Evolutionary conservation across 768 basidiomycete genomes (phyloP).

Genomic region (Termitomyces sp.): DNA sequence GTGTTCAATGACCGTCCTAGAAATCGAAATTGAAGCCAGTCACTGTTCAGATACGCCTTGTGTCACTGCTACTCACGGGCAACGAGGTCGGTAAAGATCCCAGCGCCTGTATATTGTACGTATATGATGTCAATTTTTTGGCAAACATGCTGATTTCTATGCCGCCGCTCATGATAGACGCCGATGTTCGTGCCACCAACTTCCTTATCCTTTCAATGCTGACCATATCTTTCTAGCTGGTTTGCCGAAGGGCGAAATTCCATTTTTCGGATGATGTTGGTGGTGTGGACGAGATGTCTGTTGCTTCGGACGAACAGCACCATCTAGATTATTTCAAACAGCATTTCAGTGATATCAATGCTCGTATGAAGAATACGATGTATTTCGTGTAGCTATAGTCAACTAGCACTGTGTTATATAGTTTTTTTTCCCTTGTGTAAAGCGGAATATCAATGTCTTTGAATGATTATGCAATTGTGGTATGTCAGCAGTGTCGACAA

Average conservation of each 20-base stretch:
- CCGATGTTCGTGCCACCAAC: constrained; percentile 46
- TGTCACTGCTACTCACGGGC: constrained; percentile 69
- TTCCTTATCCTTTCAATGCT: neutral
- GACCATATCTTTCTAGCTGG: constrained; percentile 31
- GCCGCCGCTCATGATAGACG: constrained; percentile 33
- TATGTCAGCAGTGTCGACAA: neutral
- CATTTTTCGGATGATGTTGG: constrained; percentile 38
- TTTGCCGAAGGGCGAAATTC: constrained; percentile 48
- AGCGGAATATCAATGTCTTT: neutral
- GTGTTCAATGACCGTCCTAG: constrained; percentile 23
- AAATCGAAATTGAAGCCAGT: neutral
- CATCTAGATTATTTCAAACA: constrained; percentile 26
- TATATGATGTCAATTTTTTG: neutral
- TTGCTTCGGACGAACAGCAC: constrained; percentile 22
- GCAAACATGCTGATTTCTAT: neutral
- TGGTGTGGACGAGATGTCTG: constrained; percentile 30
- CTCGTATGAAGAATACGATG: constrained; percentile 22
- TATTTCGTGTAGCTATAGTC: constrained; percentile 23
- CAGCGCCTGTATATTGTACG: constrained; percentile 69
- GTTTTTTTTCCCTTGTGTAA: neutral
- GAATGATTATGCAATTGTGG: constrained; percentile 12
- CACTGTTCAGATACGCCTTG: constrained; percentile 30
- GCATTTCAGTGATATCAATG: constrained; percentile 27
- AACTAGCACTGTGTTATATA: neutral
- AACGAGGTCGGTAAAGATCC: constrained; percentile 69